phyloP scores from a whole-genome alignment of 2,329 filamentous ascomycete genomes.

The Dactylonectria macrodidyma region DNA sequence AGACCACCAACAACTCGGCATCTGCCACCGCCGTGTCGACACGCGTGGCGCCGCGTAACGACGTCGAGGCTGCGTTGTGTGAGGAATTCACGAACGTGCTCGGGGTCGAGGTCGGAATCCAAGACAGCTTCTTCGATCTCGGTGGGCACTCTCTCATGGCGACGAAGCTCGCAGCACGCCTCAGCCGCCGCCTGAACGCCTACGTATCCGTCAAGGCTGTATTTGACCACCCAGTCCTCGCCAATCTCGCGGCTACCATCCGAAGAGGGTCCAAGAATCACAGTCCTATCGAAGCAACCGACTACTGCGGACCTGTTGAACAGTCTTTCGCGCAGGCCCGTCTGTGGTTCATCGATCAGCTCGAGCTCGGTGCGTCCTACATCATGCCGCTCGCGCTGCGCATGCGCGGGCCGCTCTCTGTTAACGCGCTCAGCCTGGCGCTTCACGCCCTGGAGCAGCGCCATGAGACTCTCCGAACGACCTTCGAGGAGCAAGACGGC shows the following conservation, averaged over 20 bases:
- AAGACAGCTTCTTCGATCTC: conserved; percentile 50
- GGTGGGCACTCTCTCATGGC: conserved; percentile 48
- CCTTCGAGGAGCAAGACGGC: conserved; percentile 21
- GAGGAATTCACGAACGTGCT: conserved; percentile 32
- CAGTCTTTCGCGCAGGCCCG: not conserved
- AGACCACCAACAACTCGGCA: not conserved
- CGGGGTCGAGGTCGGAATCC: conserved; percentile 27
- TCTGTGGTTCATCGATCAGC: conserved; percentile 38
- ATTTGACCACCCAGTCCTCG: conserved; percentile 47
- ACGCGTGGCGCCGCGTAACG: not conserved
- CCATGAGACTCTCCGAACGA: conserved; percentile 38
- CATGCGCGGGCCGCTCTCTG: conserved; percentile 24
- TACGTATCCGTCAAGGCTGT: conserved; percentile 61
- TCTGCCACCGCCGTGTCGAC: not conserved
- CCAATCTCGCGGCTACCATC: not conserved
- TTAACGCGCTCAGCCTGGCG: conserved; percentile 22
- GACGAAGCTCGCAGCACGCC: conserved; percentile 52
- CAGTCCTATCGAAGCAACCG: not conserved
- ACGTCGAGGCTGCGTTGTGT: not conserved
- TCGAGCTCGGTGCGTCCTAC: conserved; percentile 34
- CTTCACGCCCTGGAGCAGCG: conserved; percentile 35
- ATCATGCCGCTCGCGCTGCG: conserved; percentile 27
- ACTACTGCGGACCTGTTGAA: not conserved
- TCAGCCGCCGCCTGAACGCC: conserved; percentile 47
- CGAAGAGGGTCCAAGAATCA: no score